phyloP scores from a whole-genome alignment of 192 early-diverging fungal genomes.

The Powellomyces hirtus region DNA sequence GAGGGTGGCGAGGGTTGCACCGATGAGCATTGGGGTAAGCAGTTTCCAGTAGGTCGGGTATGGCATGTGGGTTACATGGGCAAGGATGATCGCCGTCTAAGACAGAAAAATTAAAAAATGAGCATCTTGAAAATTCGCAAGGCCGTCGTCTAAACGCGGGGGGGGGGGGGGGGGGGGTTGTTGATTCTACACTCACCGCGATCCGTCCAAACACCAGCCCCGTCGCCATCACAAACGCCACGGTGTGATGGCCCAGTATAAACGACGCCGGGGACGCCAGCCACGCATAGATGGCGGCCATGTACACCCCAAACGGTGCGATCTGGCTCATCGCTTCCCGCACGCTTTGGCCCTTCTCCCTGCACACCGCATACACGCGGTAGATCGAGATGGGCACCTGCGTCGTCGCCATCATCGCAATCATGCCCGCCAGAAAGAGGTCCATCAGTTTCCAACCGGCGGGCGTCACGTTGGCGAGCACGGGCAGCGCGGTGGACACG shows the following conservation, averaged over 20 bases:
- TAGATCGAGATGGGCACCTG: constrained; percentile 48
- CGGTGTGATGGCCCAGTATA: constrained; percentile 16
- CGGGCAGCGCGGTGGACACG: constrained; percentile 30
- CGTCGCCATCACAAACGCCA: constrained; percentile 24
- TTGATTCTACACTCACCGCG: constrained; percentile 10
- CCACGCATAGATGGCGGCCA: constrained; percentile 8
- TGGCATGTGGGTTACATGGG: constrained; percentile 77
- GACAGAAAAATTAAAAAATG: not conserved
- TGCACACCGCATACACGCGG: constrained; percentile 25
- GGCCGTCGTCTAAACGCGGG: too few relatives aligned
- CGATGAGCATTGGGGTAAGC: constrained; percentile 70
- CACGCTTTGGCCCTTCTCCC: constrained; percentile 2
- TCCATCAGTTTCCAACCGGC: constrained; percentile 36
- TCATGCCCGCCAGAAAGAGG: constrained; percentile 34
- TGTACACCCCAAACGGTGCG: constrained; percentile 12
- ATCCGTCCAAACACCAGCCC: constrained; percentile 33
- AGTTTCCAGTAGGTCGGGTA: constrained; percentile 84
- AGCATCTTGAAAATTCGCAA: not conserved
- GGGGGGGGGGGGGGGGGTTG: too few relatives aligned
- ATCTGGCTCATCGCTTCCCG: constrained; percentile 20
- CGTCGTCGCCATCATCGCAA: constrained; percentile 44
- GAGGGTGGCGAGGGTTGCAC: constrained; percentile 65
- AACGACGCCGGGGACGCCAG: constrained; percentile 8
- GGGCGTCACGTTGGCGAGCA: constrained; percentile 40
- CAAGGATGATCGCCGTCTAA: constrained; percentile 81